Conservation (phyloP, 2,329 filamentous ascomycete species). For the Alternaria conjuncta region DNA sequence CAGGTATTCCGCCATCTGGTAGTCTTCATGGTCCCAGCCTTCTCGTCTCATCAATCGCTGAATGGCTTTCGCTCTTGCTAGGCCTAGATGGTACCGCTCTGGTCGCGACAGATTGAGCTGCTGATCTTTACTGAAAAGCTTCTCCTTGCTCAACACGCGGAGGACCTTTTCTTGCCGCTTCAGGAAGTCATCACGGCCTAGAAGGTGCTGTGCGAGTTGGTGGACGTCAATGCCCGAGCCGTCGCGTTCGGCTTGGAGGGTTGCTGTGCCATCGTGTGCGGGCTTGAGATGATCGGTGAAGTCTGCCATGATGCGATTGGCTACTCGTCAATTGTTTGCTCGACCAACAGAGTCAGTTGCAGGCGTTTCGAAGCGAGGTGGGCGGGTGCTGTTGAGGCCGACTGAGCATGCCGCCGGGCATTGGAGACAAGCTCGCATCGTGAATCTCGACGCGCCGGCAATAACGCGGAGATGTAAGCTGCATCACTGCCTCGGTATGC, state of each 20-base stretch:
- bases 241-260: conserved; percentile 54
- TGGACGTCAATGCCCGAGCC: conserved; percentile 53
- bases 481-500: conserved; percentile 21
- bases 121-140: conserved; percentile 58
- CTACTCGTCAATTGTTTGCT: not conserved
- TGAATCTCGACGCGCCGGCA: not conserved
- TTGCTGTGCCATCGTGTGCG: conserved; percentile 54
- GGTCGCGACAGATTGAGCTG: conserved; percentile 60
- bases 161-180: conserved; percentile 56
- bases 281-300: conserved; percentile 59
- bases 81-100: conserved; percentile 59
- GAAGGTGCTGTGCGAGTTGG: conserved; percentile 55
- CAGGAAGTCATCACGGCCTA: conserved; percentile 57
- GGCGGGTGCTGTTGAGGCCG: not conserved
- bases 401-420: not conserved
- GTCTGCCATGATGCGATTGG: conserved; percentile 51
- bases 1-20: conserved; percentile 60
- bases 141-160: conserved; percentile 53
- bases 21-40: conserved; percentile 58
- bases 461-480: conserved; percentile 15
- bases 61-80: conserved; percentile 60
- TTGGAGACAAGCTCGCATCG: conserved; percentile 7
- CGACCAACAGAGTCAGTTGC: conserved; percentile 3
- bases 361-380: conserved; percentile 6
- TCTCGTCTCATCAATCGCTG: conserved; percentile 55